These are phyloP conservation scores for Pythium vanterpoolii DNA, from an alignment of 352 stramenopile genomes.

Conservation along the genomic window DNA sequence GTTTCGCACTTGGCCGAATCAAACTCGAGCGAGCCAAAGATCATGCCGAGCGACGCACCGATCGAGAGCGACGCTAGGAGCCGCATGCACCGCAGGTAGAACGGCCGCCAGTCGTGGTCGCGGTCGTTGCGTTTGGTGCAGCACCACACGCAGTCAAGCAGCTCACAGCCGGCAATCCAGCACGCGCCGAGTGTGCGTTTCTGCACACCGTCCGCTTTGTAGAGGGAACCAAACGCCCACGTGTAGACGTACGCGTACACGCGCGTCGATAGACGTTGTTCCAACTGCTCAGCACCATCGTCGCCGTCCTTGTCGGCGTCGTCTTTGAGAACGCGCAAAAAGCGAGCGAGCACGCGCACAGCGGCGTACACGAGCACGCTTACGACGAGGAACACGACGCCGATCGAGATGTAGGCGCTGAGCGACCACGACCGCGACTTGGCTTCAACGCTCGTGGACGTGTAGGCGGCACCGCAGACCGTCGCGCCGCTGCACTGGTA, in stretches of 20 bases:
- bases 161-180: slow-evolving; percentile 1
- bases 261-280: neutral
- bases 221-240: neutral
- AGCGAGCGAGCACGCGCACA: neutral
- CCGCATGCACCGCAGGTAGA: neutral
- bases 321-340: neutral
- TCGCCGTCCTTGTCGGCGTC: neutral
- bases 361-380: neutral
- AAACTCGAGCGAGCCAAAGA: neutral
- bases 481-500: slow-evolving; percentile 1
- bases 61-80: neutral
- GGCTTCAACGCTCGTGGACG: neutral
- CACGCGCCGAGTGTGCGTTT: neutral
- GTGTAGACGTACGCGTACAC: neutral
- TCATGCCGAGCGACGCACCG: slow-evolving; percentile 1
- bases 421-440: neutral
- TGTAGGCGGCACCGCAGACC: neutral
- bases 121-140: neutral
- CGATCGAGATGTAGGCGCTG: neutral
- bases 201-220: neutral
- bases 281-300: neutral
- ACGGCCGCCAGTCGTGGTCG: neutral
- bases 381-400: neutral
- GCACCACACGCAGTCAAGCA: slow-evolving; percentile 1
- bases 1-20: neutral